Percentiles rank a stretch among this genome's conserved stretches.
Conservation (phyloP, 164 flowering plant genomes). For the Vitis rotundifolia region DNA sequence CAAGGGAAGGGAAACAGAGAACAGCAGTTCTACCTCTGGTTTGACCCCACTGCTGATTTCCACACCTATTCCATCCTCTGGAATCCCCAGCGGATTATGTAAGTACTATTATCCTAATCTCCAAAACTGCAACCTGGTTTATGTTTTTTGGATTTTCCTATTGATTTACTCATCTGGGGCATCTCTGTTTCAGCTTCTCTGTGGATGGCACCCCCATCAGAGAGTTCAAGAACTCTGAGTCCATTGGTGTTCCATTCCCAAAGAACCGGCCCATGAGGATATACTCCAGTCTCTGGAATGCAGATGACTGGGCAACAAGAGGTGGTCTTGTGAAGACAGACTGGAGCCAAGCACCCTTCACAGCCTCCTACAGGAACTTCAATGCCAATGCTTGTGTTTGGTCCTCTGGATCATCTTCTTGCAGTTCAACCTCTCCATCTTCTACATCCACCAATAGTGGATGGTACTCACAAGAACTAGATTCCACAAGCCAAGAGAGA, state of each 20-base stretch:
- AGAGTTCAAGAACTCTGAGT: no score
- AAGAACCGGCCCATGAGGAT: slow-evolving; percentile 35
- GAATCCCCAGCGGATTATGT: slow-evolving; percentile 33
- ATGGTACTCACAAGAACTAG: no score
- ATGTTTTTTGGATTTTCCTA: background rate
- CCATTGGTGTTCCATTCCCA: slow-evolving; percentile 32
- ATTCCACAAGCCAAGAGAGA: no score
- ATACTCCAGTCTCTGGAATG: slow-evolving; percentile 43
- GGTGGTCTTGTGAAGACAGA: slow-evolving; percentile 46
- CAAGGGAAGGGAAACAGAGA: slow-evolving; percentile 55
- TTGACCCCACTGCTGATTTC: slow-evolving; percentile 57
- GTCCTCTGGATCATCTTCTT: slow-evolving; percentile 26
- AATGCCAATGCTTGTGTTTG: slow-evolving; percentile 25
- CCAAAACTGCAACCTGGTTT: background rate
- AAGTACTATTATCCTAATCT: slow-evolving; percentile 8
- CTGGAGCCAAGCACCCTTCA: slow-evolving; percentile 45
- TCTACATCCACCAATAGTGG: no score
- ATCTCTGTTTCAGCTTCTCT: no score
- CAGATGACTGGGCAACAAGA: slow-evolving; percentile 46
- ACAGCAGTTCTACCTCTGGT: slow-evolving; percentile 61
- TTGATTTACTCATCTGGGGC: background rate
- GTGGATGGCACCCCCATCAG: no score
- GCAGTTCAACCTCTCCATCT: slow-evolving; percentile 2
- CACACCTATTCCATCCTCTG: slow-evolving; percentile 44
- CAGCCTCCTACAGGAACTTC: slow-evolving; percentile 31